Conservation (phyloP, 257 asterid genomes). For the Solanum dulcamara region DNA sequence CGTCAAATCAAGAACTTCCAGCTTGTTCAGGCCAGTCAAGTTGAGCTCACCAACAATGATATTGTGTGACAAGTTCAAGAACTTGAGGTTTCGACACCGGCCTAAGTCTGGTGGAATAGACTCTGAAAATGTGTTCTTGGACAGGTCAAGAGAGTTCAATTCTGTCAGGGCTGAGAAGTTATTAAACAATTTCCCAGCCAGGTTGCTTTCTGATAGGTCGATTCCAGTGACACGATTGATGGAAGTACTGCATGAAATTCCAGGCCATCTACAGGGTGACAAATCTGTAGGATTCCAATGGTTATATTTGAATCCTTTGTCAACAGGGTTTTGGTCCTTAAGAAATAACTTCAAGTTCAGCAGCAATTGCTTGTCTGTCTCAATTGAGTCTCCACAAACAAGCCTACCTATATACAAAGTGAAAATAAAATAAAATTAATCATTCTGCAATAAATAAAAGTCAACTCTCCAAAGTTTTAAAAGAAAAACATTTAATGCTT, state of each 20-base stretch:
- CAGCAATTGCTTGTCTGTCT: slow-evolving; percentile 48
- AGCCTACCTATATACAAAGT: slow-evolving; percentile 28
- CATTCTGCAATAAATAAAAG: background rate
- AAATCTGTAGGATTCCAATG: slow-evolving; percentile 31
- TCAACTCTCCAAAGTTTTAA: background rate
- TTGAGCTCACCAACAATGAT: slow-evolving; percentile 45
- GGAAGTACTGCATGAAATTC: slow-evolving; percentile 38
- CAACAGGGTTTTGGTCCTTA: slow-evolving; percentile 32
- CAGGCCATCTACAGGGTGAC: slow-evolving; percentile 77
- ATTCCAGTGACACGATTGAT: slow-evolving; percentile 40
- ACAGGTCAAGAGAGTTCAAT: slow-evolving; percentile 56
- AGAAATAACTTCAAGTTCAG: slow-evolving; percentile 46
- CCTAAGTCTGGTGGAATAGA: slow-evolving; percentile 43
- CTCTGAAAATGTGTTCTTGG: slow-evolving; percentile 61
- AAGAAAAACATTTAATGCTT: background rate
- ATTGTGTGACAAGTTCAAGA: slow-evolving; percentile 62
- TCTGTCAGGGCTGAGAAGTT: slow-evolving; percentile 69
- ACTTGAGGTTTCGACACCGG: slow-evolving; percentile 36
- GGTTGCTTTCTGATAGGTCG: slow-evolving; percentile 35
- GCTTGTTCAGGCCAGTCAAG: slow-evolving; percentile 36
- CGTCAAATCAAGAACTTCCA: slow-evolving; percentile 72
- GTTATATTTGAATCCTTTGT: slow-evolving; percentile 40
- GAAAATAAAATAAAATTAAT: background rate
- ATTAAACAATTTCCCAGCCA: slow-evolving; percentile 37
- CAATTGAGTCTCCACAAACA: slow-evolving; percentile 52